Evolutionary conservation across 169 alveolate species (phyloP).

Genomic region (Eimeria falciformis): DNA sequence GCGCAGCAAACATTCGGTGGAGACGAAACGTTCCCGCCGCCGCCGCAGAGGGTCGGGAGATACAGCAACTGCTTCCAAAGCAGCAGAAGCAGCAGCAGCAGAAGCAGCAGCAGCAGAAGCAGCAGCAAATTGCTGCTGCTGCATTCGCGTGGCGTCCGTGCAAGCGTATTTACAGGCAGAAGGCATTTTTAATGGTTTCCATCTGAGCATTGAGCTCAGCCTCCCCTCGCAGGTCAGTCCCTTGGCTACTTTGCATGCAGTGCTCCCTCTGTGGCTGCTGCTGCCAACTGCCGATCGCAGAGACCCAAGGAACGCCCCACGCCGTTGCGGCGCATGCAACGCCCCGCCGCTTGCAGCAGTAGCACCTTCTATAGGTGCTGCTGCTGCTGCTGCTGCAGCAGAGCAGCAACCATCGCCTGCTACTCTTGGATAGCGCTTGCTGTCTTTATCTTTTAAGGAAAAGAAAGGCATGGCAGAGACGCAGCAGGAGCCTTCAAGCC

Average conservation of each 20-base stretch:
- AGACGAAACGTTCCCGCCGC: not conserved
- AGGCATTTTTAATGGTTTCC: slow-evolving; percentile 3
- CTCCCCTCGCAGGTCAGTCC: slow-evolving; percentile 40
- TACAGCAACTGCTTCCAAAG: not conserved
- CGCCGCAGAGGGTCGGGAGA: not conserved
- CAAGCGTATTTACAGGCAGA: slow-evolving; percentile 23
- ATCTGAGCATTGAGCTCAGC: not conserved
- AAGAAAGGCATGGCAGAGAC: not conserved
- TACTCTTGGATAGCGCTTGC: not conserved
- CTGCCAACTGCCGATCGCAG: not conserved
- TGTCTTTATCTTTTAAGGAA: not conserved
- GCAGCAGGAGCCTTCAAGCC: not conserved
- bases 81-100: not conserved
- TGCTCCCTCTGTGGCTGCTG: not conserved
- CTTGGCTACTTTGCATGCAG: not conserved
- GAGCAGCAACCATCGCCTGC: too few relatives aligned
- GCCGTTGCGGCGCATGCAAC: too few relatives aligned
- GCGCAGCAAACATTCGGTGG: slow-evolving; percentile 7
- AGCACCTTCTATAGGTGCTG: too few relatives aligned
- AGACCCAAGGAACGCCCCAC: too few relatives aligned
- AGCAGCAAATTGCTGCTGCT: slow-evolving; percentile 39
- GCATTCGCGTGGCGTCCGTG: slow-evolving; percentile 33
- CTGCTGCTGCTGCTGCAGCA: too few relatives aligned
- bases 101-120: not conserved
- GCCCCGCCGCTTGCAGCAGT: too few relatives aligned